A percentile compares a stretch with the other conserved stretches of the same genome.
Evolutionary conservation across 202 grass and related monocot species (phyloP).

Genomic region (Elaeis oleifera): DNA sequence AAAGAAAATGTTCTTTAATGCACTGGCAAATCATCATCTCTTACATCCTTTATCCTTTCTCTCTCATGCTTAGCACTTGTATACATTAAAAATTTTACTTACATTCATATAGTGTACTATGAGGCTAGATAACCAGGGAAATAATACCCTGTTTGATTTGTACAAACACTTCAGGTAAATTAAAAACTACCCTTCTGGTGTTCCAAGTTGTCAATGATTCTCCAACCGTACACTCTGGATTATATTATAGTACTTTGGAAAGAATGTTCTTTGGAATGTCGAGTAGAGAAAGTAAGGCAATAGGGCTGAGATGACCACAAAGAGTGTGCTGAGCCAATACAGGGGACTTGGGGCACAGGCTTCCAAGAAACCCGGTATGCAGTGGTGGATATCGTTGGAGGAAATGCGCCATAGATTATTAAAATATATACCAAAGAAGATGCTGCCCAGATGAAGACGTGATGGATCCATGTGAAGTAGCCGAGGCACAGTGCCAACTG

Average conservation of each 20-base stretch:
- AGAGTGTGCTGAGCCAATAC: constrained; percentile 47
- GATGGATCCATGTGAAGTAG: constrained; percentile 80
- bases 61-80: too few species aligned
- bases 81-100: too few species aligned
- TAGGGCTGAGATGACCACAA: constrained; percentile 47
- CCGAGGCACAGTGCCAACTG: constrained; percentile 58
- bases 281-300: constrained; percentile 47
- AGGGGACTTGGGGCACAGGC: constrained; percentile 40
- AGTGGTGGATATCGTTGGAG: constrained; percentile 38
- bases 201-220: constrained; percentile 16
- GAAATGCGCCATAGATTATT: constrained; percentile 44
- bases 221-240: constrained; percentile 35
- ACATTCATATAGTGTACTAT: too few species aligned
- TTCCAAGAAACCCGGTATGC: constrained; percentile 53
- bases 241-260: constrained; percentile 25
- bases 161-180: too few species aligned
- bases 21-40: too few species aligned
- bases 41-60: too few species aligned
- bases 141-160: too few species aligned
- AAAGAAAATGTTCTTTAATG: too few species aligned
- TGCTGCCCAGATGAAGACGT: constrained; percentile 61
- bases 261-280: constrained; percentile 24
- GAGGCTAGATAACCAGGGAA: too few species aligned
- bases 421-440: constrained; percentile 61
- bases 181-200: too few species aligned